Evolutionary conservation across 306 rosid species (phyloP), one percentile per base, ranked within the genome.

Genomic region (Nissolia schottii): DNA sequence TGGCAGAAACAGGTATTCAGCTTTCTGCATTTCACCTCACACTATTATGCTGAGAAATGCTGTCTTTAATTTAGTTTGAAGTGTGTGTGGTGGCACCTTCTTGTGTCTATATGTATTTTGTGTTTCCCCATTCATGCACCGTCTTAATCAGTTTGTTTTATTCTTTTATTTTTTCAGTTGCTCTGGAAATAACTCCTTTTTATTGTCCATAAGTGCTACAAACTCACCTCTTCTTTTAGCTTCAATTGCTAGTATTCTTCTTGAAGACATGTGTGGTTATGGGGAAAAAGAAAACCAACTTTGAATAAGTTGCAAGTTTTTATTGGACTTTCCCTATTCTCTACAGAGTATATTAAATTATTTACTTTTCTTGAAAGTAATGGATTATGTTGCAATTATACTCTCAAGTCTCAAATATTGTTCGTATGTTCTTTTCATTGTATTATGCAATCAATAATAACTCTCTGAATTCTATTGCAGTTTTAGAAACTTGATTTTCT

Each of bases 1-100:
- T 81, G 99, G 97, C 75, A 89, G 92, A 86, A 88, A 89, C 84
- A 91, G 97, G 97, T 89, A 81, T 5, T 32, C 3, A 48, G 23
- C 59, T 73, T 74, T 73, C 66, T 24, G 19, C 45, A 48, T 77
- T 67, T 67, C 29, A 40, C 23, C 64, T 58, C 31, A 45, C 48
- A 65, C 20, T 71, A 46, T 37, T 18, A 64, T 32, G 35, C 48
- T 46, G 75, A 55, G 70, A 38, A 75, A 79, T 58, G 16, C 58
- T 25, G 43, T 11, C 22, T 34, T 37, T 59, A 50, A 50, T 64
- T 64, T 79, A 19, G 67, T 74, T 57, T 37, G 35, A 38, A 56
- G 74, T 41, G 27, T 67, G 58, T 37, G 34, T 51, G 61, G 12
- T 9, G 38, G 20, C 19, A 15, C 35, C 20, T 79, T 66, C 71